Evolutionary conservation across 345 rosid species (phyloP).

Genomic region (Eutrema heterophyllum): DNA sequence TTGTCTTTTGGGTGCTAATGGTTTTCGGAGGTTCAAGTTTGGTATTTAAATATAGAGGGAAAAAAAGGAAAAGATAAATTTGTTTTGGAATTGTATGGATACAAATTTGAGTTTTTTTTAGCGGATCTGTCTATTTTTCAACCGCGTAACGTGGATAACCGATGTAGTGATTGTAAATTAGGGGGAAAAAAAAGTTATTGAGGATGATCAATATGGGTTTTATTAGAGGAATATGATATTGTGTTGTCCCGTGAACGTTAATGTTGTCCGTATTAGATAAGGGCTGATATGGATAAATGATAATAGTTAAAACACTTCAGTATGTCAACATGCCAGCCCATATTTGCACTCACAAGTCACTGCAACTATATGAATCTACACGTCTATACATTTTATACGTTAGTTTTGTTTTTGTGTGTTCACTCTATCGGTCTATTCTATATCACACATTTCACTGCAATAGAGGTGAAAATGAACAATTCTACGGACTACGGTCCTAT

Average conservation of each 20-base stretch:
- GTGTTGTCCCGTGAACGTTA: slow-evolving; percentile 11
- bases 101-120: slow-evolving; percentile 13
- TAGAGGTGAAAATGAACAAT: neutral
- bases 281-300: neutral
- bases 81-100: slow-evolving; percentile 17
- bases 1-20: slow-evolving; percentile 18
- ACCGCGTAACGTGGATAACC: slow-evolving; percentile 24
- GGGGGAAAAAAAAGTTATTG: neutral
- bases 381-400: neutral
- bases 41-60: slow-evolving; percentile 10
- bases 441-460: neutral
- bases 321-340: slow-evolving; percentile 10
- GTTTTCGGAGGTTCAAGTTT: slow-evolving; percentile 14
- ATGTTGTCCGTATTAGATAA: slow-evolving; percentile 10
- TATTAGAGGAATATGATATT: neutral
- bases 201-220: neutral
- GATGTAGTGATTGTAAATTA: slow-evolving; percentile 3
- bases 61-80: neutral
- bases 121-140: slow-evolving; percentile 1
- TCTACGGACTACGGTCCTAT: neutral
- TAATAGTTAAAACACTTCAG: neutral
- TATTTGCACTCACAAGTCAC: neutral
- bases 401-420: too few relatives aligned
- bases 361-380: neutral
- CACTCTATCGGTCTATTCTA: too few relatives aligned